phyloP scores from a whole-genome alignment of 371 early-diverging fungal species.

The Rhizopus sp. region DNA sequence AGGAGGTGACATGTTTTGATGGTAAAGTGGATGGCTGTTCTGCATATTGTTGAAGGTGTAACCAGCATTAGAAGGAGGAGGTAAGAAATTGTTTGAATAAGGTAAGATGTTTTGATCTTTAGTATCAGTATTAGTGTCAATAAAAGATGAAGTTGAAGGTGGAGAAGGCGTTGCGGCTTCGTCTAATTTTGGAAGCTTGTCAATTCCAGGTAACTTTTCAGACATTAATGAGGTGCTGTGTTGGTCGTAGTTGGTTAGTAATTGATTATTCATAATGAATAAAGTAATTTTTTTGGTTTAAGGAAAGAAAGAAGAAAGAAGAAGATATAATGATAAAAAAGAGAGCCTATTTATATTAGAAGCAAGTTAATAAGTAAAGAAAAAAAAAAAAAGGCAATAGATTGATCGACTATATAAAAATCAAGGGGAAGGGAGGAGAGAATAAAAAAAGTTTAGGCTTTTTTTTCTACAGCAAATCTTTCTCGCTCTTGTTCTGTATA shows the following conservation, averaged over 20 bases:
- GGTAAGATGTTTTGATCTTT: not conserved
- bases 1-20: constrained; percentile 34
- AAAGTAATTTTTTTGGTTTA: not conserved
- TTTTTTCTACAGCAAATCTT: too few species aligned
- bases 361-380: not conserved
- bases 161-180: constrained; percentile 12
- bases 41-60: constrained; percentile 15
- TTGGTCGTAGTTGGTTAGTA: constrained; percentile 15
- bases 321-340: not conserved
- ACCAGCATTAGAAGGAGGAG: constrained; percentile 6
- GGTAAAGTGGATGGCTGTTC: constrained; percentile 7
- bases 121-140: constrained; percentile 6
- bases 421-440: not conserved
- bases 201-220: constrained; percentile 38
- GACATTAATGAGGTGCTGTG: constrained; percentile 21
- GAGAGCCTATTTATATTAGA: not conserved
- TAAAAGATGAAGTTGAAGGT: constrained; percentile 9
- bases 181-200: constrained; percentile 29
- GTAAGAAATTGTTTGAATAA: constrained; percentile 5
- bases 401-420: constrained; percentile 6
- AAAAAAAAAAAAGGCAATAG: not conserved
- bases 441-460: not conserved
- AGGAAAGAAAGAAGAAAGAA: not conserved
- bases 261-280: constrained; percentile 8
- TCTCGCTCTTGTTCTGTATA: not conserved